Conservation (phyloP, 1,139 yeast genomes). For the Pichia sp. region DNA sequence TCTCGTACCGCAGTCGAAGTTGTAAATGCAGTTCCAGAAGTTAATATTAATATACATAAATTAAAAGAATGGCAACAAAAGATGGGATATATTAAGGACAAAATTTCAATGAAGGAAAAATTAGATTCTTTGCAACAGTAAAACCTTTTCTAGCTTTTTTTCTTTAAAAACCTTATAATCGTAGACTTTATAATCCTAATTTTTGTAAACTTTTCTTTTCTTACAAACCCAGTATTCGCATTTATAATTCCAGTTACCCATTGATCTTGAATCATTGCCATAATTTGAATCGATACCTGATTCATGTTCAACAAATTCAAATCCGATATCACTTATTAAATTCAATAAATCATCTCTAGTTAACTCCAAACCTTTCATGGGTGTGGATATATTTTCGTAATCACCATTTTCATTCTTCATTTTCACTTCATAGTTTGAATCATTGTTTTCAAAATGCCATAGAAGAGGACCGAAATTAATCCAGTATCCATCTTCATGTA, state of each 20-base stretch:
- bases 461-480: conserved; percentile 78
- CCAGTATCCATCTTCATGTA: conserved; percentile 61
- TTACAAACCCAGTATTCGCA: conserved; percentile 71
- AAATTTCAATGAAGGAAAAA: conserved; percentile 3
- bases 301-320: conserved; percentile 42
- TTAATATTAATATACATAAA: conserved; percentile 15
- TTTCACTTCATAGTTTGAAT: conserved; percentile 26
- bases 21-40: not conserved
- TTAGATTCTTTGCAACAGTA: conserved; percentile 4
- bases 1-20: not conserved
- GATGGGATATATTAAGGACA: conserved; percentile 15
- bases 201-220: conserved; percentile 20
- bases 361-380: conserved; percentile 56
- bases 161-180: too few species aligned
- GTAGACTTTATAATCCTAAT: too few species aligned
- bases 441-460: conserved; percentile 75
- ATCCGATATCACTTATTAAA: conserved; percentile 47
- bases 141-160: not conserved
- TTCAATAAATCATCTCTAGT: conserved; percentile 52
- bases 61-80: conserved; percentile 20
- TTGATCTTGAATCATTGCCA: conserved; percentile 45
- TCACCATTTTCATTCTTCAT: conserved; percentile 27
- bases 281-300: conserved; percentile 46
- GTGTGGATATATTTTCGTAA: conserved; percentile 29
- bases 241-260: conserved; percentile 55